Evolutionary conservation across 2,329 filamentous ascomycete genomes (phyloP), one percentile per base, ranked within the genome.

Genomic region (Hirsutella thompsonii): DNA sequence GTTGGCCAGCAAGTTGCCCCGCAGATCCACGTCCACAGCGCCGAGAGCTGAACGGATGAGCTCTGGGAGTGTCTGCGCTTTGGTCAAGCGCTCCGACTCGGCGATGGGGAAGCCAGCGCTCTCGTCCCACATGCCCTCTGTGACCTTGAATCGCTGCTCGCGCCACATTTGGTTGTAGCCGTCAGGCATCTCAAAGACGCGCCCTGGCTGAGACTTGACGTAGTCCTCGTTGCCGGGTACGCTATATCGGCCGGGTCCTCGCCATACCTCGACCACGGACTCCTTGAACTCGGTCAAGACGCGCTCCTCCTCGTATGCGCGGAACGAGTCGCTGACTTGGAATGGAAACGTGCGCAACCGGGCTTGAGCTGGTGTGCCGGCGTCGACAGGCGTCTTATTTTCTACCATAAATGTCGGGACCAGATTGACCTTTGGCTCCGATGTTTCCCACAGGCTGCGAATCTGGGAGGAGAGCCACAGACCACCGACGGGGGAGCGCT

Each of bases 241-340:
- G 34, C 61, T 60, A 52, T 87, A 78, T 46, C 79, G 74, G 44
- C 81, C 81, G 0, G 85, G 85, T 1, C 86, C 86, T 20, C 79
- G 76, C 90, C 92, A 98, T 13, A 90, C 79, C 63, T 95, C 88
- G 21, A 96, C 88, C 14, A 95, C 87, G 16, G 84, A 93, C 65
- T 98, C 93, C 67, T 98, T 98, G 75, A 94, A 98, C 59, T 95
- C 88, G 30, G 86, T 88, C 43, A 98, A 67, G 34, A 94, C 81
- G 40, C 90, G 84, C 60, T 96, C 92, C 67, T 98, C 89, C 62
- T 96, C 81, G 49, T 90, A 81, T 16, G 71, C 68, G 44, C 83
- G 79, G 73, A 89, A 96, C 2, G 84, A 88, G 21, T 76, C 72
- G 51, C 65, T 61, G 46, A 81, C 67, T 52, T 73, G 53, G 58